Percentiles rank a stretch among this genome's conserved stretches.
phyloP scores from a whole-genome alignment of 352 stramenopile species.

The Pythium graminicola region DNA sequence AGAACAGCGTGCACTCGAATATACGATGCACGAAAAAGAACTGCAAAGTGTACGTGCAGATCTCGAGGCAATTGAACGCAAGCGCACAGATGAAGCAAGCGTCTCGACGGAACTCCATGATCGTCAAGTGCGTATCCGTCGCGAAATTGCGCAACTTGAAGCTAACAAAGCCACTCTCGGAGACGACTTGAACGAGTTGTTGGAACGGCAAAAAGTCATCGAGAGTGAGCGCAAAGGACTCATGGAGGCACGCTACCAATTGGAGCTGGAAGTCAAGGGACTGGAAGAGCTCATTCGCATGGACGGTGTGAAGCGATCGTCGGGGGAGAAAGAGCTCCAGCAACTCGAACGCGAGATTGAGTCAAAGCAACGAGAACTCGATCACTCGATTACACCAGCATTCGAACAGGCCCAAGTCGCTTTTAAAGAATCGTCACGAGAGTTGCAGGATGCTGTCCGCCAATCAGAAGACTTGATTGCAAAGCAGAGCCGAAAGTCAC shows the following conservation, averaged over 20 bases:
- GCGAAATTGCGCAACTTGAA: constrained; percentile 50
- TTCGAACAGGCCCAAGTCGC: constrained; percentile 39
- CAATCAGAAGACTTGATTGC: constrained; percentile 90
- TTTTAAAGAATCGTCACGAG: constrained; percentile 84
- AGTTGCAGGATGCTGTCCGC: constrained; percentile 47
- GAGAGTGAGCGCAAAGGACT: constrained; percentile 74
- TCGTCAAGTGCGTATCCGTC: constrained; percentile 47
- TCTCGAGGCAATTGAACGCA: constrained; percentile 65
- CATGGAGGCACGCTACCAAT: constrained; percentile 67
- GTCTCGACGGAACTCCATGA: constrained; percentile 59
- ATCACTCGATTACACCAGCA: constrained; percentile 44
- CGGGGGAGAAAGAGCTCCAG: constrained; percentile 44
- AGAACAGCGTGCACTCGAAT: constrained; percentile 95
- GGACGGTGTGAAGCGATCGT: constrained; percentile 39
- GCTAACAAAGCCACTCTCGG: constrained; percentile 33
- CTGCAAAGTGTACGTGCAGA: constrained; percentile 53
- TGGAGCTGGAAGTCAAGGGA: constrained; percentile 78
- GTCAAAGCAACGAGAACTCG: constrained; percentile 41
- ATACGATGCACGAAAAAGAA: constrained; percentile 93
- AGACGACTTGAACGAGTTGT: constrained; percentile 44
- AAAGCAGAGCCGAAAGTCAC: constrained; percentile 93
- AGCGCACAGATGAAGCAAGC: constrained; percentile 44
- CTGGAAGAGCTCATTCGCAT: constrained; percentile 51
- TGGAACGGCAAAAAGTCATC: constrained; percentile 40
- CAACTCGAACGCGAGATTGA: constrained; percentile 52